These are phyloP conservation scores for Neopestalotiopsis sp. DNA, from an alignment of 2,329 filamentous ascomycete species.

Conservation along the genomic window DNA sequence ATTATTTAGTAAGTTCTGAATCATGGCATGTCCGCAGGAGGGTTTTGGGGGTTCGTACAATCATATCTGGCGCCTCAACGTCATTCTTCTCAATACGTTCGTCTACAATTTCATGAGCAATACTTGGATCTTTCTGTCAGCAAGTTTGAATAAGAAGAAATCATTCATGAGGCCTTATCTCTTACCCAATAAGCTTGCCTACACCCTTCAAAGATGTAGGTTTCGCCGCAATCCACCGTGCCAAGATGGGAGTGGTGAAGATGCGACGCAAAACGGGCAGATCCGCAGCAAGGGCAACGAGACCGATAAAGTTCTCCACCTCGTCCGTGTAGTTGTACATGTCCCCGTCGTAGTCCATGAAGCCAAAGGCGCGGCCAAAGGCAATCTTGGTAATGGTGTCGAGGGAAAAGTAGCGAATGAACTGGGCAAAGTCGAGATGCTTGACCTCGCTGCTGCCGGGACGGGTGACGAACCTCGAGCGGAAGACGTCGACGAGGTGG, in stretches of 20 bases:
- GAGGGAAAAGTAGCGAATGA: conserved; percentile 18
- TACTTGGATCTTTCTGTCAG: background rate
- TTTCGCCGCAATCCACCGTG: conserved; percentile 1
- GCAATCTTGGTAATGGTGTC: conserved; percentile 17
- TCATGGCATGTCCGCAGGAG: background rate
- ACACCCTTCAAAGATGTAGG: conserved; percentile 2
- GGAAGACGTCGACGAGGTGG: conserved; percentile 48
- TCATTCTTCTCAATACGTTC: background rate
- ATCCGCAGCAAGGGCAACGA: conserved; percentile 3
- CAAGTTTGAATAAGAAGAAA: background rate
- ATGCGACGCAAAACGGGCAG: conserved; percentile 9
- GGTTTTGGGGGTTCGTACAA: background rate
- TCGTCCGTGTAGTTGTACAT: conserved; percentile 10
- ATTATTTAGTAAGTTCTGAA: background rate
- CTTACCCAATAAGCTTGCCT: conserved; percentile 15
- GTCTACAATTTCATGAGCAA: conserved; percentile 13
- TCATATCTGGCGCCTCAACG: conserved; percentile 15
- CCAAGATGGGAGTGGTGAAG: background rate
- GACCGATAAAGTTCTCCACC: background rate
- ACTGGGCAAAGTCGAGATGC: conserved; percentile 18
- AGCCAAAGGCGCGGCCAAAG: conserved; percentile 15
- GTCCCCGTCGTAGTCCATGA: conserved; percentile 19
- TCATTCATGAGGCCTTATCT: rapidly evolving
- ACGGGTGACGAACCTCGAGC: conserved; percentile 36
- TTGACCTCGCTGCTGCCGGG: background rate